Evolutionary conservation across 768 basidiomycete species (phyloP), one percentile per base, ranked within the genome.

Genomic region (Agaricus blazei): DNA sequence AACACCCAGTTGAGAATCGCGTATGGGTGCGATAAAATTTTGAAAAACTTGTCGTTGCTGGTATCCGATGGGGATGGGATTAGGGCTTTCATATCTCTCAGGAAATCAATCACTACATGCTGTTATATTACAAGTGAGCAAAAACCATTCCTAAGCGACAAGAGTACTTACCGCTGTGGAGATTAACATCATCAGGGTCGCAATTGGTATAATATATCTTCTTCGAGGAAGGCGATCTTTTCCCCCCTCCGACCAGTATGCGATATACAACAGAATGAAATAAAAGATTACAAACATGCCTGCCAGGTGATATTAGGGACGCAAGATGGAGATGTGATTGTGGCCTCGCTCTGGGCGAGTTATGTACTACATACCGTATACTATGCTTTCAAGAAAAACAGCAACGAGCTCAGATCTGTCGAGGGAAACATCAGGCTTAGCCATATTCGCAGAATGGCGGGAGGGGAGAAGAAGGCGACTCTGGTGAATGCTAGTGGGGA

Each of bases 101-200:
- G 37, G 29, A 55, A 55, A 38, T 55, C 54, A 9, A 55, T 43
- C 19, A 55, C 29, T 38, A 55, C 7, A 27, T 55, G 54, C 54
- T 55, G 14, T 41, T 2, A 42, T 9, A 12, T 19, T 6, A 26
- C n/a, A 6, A 24, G n/a, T 29, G 37, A 48, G 36, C 42, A 27
- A 14, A 27, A 26, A 7, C 15, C 7, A 27, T 1, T 12, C 38
- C 34, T n/a, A 5, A 34, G 7, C 34, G 34, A 34, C 34, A 8
- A 8, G 34, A 34, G 7, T 8, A 11, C 34, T 34, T 11, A 34
- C 34, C 11, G 34, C 34, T 11, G 34, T 34, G 34, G 34, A 7
- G 34, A 34, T 8, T 9, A 48, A 14, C 54, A 55, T 31, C 54
- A 55, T 54, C 27, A 54, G 44, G 12, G 27, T 31, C 26, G 38